phyloP scores from a whole-genome alignment of 2,329 filamentous ascomycete species.

The Myotisia sp. region DNA sequence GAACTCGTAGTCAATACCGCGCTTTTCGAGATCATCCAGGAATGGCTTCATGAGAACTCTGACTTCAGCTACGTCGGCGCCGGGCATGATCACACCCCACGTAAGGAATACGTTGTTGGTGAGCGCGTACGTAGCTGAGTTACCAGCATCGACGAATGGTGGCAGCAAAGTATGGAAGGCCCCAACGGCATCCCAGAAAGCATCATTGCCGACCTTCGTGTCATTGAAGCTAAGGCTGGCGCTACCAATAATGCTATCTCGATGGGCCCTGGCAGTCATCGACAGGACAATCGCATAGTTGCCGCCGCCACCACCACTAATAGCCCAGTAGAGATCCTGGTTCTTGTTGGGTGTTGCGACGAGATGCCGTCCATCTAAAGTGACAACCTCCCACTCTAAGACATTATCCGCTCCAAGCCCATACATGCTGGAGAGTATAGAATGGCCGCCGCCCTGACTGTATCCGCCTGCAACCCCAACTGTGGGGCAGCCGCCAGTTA shows the following conservation, averaged over 20 bases:
- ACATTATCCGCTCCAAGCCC: constrained; percentile 48
- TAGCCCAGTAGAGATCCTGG: constrained; percentile 48
- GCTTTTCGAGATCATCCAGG: constrained; percentile 6
- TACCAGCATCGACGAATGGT: neutral
- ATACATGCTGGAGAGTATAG: constrained; percentile 34
- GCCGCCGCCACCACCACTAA: constrained; percentile 46
- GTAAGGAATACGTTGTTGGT: too few relatives aligned
- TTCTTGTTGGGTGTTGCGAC: constrained; percentile 23
- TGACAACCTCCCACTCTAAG: constrained; percentile 43
- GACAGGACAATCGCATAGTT: constrained; percentile 44
- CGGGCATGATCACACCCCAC: too few relatives aligned
- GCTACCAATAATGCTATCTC: constrained; percentile 22
- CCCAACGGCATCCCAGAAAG: neutral
- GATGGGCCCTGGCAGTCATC: constrained; percentile 37
- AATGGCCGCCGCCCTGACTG: constrained; percentile 40
- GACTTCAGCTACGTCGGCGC: too few relatives aligned
- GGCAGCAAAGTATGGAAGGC: neutral
- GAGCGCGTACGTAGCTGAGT: too few relatives aligned
- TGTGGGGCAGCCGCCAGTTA: constrained; percentile 40
- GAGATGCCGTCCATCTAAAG: too few relatives aligned
- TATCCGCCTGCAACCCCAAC: constrained; percentile 39
- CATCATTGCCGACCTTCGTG: neutral
- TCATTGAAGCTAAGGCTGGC: constrained; percentile 26
- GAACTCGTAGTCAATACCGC: constrained; percentile 22
- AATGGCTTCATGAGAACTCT: too few relatives aligned